phyloP scores from a whole-genome alignment of 2,329 filamentous ascomycete genomes.

The Botryosphaeria dothidea region DNA sequence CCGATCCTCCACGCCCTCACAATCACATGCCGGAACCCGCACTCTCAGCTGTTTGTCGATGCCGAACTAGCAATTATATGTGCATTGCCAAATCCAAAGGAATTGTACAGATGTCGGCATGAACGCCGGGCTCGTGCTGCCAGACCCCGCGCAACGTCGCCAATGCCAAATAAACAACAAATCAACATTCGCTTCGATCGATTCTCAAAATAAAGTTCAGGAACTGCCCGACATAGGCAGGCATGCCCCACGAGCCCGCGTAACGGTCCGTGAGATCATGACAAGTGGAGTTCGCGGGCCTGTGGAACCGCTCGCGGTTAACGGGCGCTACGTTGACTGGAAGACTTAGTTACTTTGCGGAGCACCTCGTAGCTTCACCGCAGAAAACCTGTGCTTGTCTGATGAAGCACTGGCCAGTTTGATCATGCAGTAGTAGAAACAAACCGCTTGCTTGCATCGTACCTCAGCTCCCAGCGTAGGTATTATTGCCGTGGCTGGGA shows the following conservation, averaged over 20 bases:
- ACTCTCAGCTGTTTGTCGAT: neutral
- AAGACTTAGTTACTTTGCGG: neutral
- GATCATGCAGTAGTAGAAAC: neutral
- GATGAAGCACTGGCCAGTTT: neutral
- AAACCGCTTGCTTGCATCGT: neutral
- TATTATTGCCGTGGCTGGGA: neutral
- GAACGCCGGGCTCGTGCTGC: slow-evolving; percentile 15
- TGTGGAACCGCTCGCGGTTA: neutral
- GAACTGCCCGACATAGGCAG: neutral
- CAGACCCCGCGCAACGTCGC: neutral
- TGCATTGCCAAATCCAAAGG: neutral
- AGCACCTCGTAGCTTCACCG: neutral
- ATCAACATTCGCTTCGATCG: neutral
- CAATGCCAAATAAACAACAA: slow-evolving; percentile 9
- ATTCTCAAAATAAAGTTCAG: neutral
- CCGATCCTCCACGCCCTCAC: neutral
- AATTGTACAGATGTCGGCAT: neutral
- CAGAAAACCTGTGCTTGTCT: neutral
- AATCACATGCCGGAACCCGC: neutral
- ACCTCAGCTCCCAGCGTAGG: neutral
- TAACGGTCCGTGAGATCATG: neutral
- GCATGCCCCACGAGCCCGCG: neutral
- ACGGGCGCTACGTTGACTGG: neutral
- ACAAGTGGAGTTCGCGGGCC: neutral
- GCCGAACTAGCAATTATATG: neutral